A percentile compares a stretch with the other conserved stretches of the same genome.
These are phyloP conservation scores for Sorghum bicolor DNA, from an alignment of 176 grass and related monocot genomes.

Conservation along the genomic window DNA sequence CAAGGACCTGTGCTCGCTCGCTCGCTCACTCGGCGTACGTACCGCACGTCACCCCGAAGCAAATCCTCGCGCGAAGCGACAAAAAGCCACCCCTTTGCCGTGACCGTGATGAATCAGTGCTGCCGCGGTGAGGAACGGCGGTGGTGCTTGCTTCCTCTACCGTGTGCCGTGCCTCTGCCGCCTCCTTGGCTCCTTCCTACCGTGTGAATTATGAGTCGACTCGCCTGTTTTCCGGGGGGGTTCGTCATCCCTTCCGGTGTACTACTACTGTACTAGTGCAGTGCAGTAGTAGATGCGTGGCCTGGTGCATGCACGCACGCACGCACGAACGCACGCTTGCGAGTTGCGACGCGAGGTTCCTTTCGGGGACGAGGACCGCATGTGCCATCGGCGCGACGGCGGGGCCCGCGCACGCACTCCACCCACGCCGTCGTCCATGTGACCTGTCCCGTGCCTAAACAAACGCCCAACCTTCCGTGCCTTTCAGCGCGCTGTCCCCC, in stretches of 20 bases:
- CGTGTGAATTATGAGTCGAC: too few species aligned
- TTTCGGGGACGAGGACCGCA: slow-evolving; percentile 15
- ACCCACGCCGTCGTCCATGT: slow-evolving; percentile 22
- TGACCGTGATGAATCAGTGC: too few species aligned
- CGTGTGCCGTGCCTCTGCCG: too few species aligned
- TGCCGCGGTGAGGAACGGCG: too few species aligned
- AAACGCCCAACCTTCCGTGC: slow-evolving; percentile 20
- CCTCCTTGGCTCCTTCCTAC: too few species aligned
- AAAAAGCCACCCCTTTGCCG: neutral
- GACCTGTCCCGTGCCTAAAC: slow-evolving; percentile 33
- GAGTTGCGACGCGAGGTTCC: neutral
- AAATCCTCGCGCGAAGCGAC: neutral
- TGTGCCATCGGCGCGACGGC: slow-evolving; percentile 28
- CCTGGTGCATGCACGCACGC: slow-evolving; percentile 5
- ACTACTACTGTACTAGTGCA: too few species aligned
- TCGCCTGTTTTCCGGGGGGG: too few species aligned
- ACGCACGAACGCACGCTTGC: too few species aligned
- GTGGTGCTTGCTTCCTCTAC: too few species aligned
- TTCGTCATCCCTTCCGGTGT: neutral
- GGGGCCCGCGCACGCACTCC: slow-evolving; percentile 20
- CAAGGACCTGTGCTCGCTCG: neutral
- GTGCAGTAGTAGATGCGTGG: neutral
- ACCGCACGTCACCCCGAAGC: neutral
- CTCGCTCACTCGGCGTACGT: neutral
- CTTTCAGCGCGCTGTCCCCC: slow-evolving; percentile 48